A percentile compares a stretch with the other conserved stretches of the same genome.
Evolutionary conservation across 2,329 filamentous ascomycete species (phyloP).

Genomic region (Calonectria henricotiae): DNA sequence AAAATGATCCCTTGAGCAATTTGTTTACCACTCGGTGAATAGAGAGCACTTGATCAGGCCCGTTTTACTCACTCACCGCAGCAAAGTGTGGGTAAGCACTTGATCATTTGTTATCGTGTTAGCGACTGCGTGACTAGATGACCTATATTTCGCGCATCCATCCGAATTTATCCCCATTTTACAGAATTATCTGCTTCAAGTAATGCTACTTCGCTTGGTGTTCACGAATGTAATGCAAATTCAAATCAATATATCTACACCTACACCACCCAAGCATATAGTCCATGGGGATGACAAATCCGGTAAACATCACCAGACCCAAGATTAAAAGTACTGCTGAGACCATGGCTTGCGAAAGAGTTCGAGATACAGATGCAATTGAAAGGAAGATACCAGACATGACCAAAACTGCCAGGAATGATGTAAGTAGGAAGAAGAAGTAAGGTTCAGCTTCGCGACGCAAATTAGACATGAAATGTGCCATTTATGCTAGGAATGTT

Average conservation of each 20-base stretch:
- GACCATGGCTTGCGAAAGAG: conserved; percentile 51
- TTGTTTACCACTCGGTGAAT: background rate
- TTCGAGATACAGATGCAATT: conserved; percentile 50
- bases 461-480: conserved; percentile 92
- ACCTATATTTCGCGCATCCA: no score
- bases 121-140: no score
- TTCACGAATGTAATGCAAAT: background rate
- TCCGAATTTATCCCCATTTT: no score
- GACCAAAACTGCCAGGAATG: conserved; percentile 79
- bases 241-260: conserved; percentile 62
- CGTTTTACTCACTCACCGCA: background rate
- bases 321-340: conserved; percentile 51
- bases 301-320: conserved; percentile 77
- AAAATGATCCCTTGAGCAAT: background rate
- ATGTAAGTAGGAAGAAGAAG: conserved; percentile 89
- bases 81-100: background rate
- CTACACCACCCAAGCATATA: conserved; percentile 87
- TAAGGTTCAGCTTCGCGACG: conserved; percentile 82
- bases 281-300: conserved; percentile 75
- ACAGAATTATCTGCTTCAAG: background rate
- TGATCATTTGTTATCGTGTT: background rate
- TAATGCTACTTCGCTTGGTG: background rate
- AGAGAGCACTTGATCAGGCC: background rate
- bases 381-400: conserved; percentile 77
- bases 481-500: conserved; percentile 53